Conservation (phyloP, 2,329 filamentous ascomycete species). For the Colletotrichum limetticola region DNA sequence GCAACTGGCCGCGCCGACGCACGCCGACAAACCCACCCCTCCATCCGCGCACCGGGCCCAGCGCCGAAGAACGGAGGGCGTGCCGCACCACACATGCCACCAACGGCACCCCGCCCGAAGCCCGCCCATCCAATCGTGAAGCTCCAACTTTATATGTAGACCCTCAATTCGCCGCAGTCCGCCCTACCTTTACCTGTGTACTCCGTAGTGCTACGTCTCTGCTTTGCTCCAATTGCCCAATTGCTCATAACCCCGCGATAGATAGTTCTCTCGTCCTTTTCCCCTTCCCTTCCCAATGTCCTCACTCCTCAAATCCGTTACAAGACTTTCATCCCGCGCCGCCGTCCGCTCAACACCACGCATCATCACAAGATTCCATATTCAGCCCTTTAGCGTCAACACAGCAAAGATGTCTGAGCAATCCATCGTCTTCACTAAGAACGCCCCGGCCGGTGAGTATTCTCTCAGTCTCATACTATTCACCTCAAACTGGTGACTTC, state of each 20-base stretch:
- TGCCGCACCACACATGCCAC: background rate
- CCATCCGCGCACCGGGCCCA: slow-evolving; percentile 1
- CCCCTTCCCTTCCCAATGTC: slow-evolving; percentile 21
- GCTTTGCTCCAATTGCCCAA: background rate
- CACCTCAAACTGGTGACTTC: too few relatives aligned
- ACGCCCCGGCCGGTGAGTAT: slow-evolving; percentile 67
- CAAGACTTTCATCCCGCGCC: slow-evolving; percentile 31
- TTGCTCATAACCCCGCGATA: slow-evolving; percentile 6
- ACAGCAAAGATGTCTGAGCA: slow-evolving; percentile 40
- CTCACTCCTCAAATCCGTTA: slow-evolving; percentile 31
- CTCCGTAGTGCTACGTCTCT: too few relatives aligned
- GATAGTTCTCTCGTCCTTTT: background rate
- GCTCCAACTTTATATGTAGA: background rate
- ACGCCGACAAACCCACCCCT: background rate
- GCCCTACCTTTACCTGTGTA: background rate
- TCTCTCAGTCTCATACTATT: too few relatives aligned
- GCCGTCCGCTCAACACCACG: background rate
- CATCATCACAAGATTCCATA: slow-evolving; percentile 6
- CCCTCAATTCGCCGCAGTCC: slow-evolving; percentile 4
- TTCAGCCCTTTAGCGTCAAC: slow-evolving; percentile 21
- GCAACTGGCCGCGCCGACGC: background rate
- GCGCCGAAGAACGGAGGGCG: slow-evolving; percentile 34
- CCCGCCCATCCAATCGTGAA: slow-evolving; percentile 4
- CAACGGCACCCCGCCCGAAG: background rate
- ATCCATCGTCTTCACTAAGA: slow-evolving; percentile 65